Base-by-base conservation (phyloP, 805 yeast species). In the Torulaspora delbrueckii region DNA sequence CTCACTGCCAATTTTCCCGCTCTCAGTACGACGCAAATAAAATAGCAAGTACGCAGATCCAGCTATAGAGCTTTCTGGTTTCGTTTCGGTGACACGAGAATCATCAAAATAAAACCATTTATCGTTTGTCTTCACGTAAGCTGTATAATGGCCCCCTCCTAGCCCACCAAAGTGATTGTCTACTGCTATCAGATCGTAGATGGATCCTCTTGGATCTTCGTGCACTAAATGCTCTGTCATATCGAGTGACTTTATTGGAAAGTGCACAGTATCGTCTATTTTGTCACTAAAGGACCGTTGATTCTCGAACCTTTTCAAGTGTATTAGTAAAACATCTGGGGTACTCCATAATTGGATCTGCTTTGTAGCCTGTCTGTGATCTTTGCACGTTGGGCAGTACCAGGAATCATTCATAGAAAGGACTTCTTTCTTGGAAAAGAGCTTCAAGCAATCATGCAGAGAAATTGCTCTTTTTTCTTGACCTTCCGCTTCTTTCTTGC, bases 121-220 rank as follows among this genome's bases (percentile, higher is more conserved):
- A 16, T 69, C 69, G 58, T 86, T 95, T 59, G 90, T 90, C 62
- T 83, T 84, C 0, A 78, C 96, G 58, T 81, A 84, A 0, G 98
- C 86, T 1, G 99, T 93, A 65, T 93, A 91, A 69, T 93, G 98
- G 1, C 99, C 98, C 4, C 98, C 98, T 0, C 98, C 97, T 14
- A 91, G 71, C 0, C 97, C 96, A 41, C 98, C 99, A 62, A 75
- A 89, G 61, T 93, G 99, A 62, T 91, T 93, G 62, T 90, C 98
- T 18, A 93, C 96, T 0, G 93, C 98, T 56, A 86, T 74, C 51
- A 93, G 70, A 61, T 93, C 98, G 65, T 91, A 91, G 1, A 86
- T 60, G n/a, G 65, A 55, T 4, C 56, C 59, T 40, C 48, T 51
- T 16, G 55, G 54, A 33, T 52, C 62, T 25, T 60, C 37, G 57